Base-by-base conservation (phyloP, 179 eudicot species). In the Heliamphora pulchella region DNA sequence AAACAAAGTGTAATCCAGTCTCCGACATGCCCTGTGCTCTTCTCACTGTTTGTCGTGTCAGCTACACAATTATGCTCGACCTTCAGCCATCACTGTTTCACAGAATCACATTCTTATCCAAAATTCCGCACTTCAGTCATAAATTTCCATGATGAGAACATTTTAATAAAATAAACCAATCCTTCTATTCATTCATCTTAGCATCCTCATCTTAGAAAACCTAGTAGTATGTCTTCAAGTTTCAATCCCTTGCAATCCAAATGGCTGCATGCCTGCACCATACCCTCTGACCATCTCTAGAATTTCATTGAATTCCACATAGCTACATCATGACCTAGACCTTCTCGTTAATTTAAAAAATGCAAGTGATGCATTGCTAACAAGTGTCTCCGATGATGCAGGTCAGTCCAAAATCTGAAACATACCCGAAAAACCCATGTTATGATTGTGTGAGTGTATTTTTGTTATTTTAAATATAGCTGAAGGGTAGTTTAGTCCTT, bases 201-300 rank as follows among this genome's bases (percentile, higher is more conserved):
- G 41, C 71, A 67, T n/a, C n/a, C n/a, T n/a, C n/a, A 8, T 50
- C 54, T 50, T 50, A 50, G 54, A 5, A 50, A 50, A 5, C 54
- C 54, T 50, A 50, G 54, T 8, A 50, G 8, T 50, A 50, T 50
- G 3, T 50, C 54, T 8, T 67, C 71, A 43, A 41, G 71, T 66
- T 66, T 65, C 46, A 43, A 5, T 22, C 44, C 70, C 70, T 44
- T 66, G n/a, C 71, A 66, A 8, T 43, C 14, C 20, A 68, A 68
- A 68, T 68, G 53, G 72, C 72, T 14, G 51, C 72, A 68, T n/a
- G n/a, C n/a, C n/a, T n/a, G n/a, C n/a, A n/a, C 72, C 46, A 44
- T 17, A 43, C 50, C n/a, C 72, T 5, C 4, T 17, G 51, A 44
- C 72, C 51, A 68, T 6, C 51, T 2, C 72, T 44, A n/a, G 41